These are phyloP conservation scores for Kluyveromyces marxianus DNA, from an alignment of 1,139 yeast species.

Conservation along the genomic window DNA sequence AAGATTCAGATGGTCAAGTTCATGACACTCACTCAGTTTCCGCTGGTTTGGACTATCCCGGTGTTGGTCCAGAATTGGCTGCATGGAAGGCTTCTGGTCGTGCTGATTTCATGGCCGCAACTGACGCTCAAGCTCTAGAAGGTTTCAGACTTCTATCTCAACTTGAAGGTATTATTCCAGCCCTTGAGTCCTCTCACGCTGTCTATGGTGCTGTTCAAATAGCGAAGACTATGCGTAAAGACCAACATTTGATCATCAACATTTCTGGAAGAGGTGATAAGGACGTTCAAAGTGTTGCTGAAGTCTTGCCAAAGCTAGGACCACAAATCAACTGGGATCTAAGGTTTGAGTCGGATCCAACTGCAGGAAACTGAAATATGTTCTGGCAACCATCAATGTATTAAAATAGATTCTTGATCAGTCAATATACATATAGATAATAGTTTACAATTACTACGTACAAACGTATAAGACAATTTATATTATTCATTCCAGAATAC, in stretches of 20 bases:
- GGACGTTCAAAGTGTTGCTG: constrained; percentile 97
- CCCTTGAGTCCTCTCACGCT: constrained; percentile 95
- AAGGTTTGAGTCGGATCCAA: constrained; percentile 56
- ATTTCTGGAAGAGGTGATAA: constrained; percentile 98
- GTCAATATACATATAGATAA: too few species aligned
- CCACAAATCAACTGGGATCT: constrained; percentile 93
- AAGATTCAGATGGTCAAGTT: constrained; percentile 88
- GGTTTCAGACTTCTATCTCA: constrained; percentile 88
- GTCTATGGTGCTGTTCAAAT: constrained; percentile 82
- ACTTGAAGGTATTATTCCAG: constrained; percentile 97
- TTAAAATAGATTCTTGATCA: too few species aligned
- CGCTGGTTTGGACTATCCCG: constrained; percentile 98
- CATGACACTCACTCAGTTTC: constrained; percentile 97
- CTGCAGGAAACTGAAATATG: constrained; percentile 8
- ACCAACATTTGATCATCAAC: constrained; percentile 76
- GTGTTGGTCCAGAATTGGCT: constrained; percentile 97
- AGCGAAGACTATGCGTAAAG: constrained; percentile 78
- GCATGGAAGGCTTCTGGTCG: constrained; percentile 92
- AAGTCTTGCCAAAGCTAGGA: constrained; percentile 80
- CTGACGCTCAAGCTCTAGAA: constrained; percentile 84
- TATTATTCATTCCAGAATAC: too few species aligned
- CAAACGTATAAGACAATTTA: too few species aligned
- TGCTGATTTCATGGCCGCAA: constrained; percentile 84
- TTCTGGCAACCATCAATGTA: too few species aligned
- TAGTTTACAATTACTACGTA: too few species aligned